Evolutionary conservation across 2,329 filamentous ascomycete genomes (phyloP).

Genomic region (Pseudocercospora eumusae): DNA sequence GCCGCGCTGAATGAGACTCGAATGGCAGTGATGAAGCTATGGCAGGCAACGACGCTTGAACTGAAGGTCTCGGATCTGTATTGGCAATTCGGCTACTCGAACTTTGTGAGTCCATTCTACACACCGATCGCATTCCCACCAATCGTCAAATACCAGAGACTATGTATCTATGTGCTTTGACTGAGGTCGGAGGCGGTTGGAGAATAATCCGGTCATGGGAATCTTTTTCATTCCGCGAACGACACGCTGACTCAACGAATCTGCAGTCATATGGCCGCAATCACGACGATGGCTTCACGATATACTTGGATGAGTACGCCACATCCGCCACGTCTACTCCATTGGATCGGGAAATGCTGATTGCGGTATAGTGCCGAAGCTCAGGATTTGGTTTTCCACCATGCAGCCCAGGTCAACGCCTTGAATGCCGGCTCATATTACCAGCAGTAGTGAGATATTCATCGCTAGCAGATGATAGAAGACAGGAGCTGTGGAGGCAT

Average conservation of each 20-base stretch:
- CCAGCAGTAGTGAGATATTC: not conserved
- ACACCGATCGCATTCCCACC: not conserved
- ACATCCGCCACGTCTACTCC: slow-evolving; percentile 4
- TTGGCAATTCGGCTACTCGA: slow-evolving; percentile 58
- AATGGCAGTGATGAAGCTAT: slow-evolving; percentile 49
- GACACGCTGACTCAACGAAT: not conserved
- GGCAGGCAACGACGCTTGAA: slow-evolving; percentile 53
- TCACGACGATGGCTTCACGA: slow-evolving; percentile 59
- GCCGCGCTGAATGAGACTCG: slow-evolving; percentile 46
- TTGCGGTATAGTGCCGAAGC: not conserved
- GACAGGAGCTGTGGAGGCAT: not conserved
- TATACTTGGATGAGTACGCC: slow-evolving; percentile 50
- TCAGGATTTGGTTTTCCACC: not conserved
- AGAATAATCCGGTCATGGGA: not conserved
- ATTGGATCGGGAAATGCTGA: not conserved
- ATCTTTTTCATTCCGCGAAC: not conserved
- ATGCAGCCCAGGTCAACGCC: not conserved
- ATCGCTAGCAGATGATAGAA: not conserved
- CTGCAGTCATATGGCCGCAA: slow-evolving; percentile 57
- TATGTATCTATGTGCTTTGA: not conserved
- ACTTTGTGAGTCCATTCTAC: slow-evolving; percentile 12
- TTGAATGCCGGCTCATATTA: not conserved
- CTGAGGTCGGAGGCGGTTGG: not conserved
- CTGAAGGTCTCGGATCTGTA: slow-evolving; percentile 57
- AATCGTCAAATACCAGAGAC: not conserved